Base-by-base conservation (phyloP, 768 basidiomycete genomes). In the Psilocybe tampanensis region DNA sequence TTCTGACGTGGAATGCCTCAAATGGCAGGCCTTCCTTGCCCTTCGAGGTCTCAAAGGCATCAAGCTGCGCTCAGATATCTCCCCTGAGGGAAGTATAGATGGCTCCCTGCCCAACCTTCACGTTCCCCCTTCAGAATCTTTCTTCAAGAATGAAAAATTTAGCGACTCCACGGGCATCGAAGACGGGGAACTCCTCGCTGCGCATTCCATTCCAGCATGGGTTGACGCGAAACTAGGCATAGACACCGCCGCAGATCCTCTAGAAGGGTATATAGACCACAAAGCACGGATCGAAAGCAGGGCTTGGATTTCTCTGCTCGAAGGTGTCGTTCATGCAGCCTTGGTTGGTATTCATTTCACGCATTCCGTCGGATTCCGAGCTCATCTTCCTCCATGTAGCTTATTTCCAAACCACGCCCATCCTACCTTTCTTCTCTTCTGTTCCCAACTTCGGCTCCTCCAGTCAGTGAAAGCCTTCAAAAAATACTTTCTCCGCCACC, bases 1-100 rank as follows among this genome's bases (percentile, higher is more conserved):
- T 71, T 70, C 78, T 52, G 92, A 94, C 72, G 86, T 93, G 63
- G 90, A 93, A 63, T 94, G 92, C 68, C 82, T 94, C 67, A 93
- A 92, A 72, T 94, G 92, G 92, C 92, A 94, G 70, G 90, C 92
- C 0, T 92, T 89, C 63, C 76, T 90, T 47, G 86, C 87, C 22
- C 83, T 88, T 47, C 86, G 89, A 55, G 85, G 83, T 8, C 66
- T 89, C 57, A 66, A 64, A 18, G 60, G 69, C 63, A 71, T 90
- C 53, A 72, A 70, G 19, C 68, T 92, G 13, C 83, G 89, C 43
- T 89, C 83, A 74, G 88, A 93, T 70, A 76, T 94, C 24, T 68
- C 81, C 15, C 76, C 83, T 21, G 85, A 89, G 51, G 92, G 92
- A 32, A 88, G 84, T 5, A 71, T 90, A 36, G 88, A 84, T 55